These are phyloP conservation scores for Alloteropsis semialata DNA, from an alignment of 176 grass and related monocot genomes.

Conservation along the genomic window DNA sequence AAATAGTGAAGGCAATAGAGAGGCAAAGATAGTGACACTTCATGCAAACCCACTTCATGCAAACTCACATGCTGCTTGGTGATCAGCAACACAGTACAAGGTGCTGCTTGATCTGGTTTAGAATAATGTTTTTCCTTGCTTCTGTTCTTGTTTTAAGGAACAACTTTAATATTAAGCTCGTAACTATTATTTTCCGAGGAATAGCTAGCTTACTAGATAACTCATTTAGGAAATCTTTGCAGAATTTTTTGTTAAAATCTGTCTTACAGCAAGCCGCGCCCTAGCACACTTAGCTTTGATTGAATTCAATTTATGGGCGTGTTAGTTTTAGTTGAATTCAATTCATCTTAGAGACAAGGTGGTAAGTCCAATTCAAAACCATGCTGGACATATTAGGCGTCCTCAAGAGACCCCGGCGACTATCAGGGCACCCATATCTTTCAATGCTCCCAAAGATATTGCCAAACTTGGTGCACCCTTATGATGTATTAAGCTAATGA, in stretches of 20 bases:
- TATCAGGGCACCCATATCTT: neutral
- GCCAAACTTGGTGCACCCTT: neutral
- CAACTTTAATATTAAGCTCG: neutral
- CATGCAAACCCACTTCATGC: conserved; percentile 45
- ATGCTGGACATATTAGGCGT: neutral
- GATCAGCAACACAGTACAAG: neutral
- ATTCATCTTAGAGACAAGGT: neutral
- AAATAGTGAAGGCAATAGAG: conserved; percentile 26
- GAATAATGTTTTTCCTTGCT: neutral
- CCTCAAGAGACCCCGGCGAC: neutral
- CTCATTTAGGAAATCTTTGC: neutral
- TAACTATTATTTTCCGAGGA: neutral
- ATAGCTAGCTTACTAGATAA: neutral
- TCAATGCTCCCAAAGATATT: neutral
- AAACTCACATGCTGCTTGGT: conserved; percentile 36
- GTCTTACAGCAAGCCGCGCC: neutral
- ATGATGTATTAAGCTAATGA: neutral
- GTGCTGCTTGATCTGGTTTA: neutral
- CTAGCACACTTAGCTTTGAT: neutral
- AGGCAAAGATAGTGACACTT: conserved; percentile 49
- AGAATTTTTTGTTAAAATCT: neutral
- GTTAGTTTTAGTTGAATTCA: neutral
- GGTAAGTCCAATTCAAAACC: neutral
- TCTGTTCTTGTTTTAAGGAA: neutral
- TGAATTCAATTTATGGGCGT: neutral